phyloP scores from a whole-genome alignment of 73 alveolate genomes.

The Paramecium primaurelia region DNA sequence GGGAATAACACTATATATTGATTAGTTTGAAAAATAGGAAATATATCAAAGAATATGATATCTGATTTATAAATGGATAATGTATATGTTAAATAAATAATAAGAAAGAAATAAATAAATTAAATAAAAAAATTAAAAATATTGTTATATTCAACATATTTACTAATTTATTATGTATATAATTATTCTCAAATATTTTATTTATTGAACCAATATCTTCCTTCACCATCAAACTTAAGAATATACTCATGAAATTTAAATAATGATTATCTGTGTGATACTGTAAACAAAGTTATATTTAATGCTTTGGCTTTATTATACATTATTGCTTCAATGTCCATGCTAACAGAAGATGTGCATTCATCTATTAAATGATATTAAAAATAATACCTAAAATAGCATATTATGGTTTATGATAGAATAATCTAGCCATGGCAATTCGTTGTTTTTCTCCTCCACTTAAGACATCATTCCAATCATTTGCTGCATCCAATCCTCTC shows the following conservation, averaged over 20 bases:
- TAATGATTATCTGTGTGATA: conserved; percentile 67
- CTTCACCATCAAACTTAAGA: conserved; percentile 70
- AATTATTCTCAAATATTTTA: not conserved
- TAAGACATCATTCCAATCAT: conserved; percentile 74
- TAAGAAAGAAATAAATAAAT: not conserved
- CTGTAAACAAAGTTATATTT: conserved; percentile 69
- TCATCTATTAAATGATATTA: conserved; percentile 46
- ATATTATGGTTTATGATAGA: conserved; percentile 69
- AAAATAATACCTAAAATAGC: conserved; percentile 54
- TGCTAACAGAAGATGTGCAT: conserved; percentile 69
- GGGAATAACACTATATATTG: not conserved
- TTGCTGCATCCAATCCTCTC: conserved; percentile 63
- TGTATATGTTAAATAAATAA: no score
- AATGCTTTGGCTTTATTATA: conserved; percentile 59
- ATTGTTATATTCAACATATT: not conserved
- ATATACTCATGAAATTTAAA: conserved; percentile 68
- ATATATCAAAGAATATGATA: no score
- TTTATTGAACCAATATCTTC: conserved; percentile 59
- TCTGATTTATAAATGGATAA: no score
- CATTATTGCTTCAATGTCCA: conserved; percentile 67
- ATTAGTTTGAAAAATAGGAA: no score
- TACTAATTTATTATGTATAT: not conserved
- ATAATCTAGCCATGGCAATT: conserved; percentile 77
- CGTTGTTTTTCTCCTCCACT: conserved; percentile 76
- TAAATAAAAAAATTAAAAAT: not conserved